These are phyloP conservation scores for Rhodotorula sphaerocarpa DNA, from an alignment of 768 basidiomycete genomes.

Conservation along the genomic window DNA sequence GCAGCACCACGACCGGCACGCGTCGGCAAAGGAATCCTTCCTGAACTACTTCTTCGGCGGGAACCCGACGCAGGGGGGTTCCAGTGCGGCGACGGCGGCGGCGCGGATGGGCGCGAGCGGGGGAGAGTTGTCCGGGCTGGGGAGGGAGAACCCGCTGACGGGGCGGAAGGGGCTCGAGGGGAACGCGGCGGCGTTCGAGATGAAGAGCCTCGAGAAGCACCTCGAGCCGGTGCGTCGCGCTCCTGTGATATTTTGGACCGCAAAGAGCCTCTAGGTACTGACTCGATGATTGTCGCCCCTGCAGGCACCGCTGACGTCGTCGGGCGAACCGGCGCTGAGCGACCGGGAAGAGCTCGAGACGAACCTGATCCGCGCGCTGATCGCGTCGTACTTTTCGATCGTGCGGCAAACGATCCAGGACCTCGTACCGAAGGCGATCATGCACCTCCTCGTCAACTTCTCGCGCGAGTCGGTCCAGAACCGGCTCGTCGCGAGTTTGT, in stretches of 20 bases:
- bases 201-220: constrained; percentile 96
- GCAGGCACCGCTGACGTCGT: constrained; percentile 51
- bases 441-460: constrained; percentile 89
- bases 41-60: constrained; percentile 97
- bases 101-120: background rate
- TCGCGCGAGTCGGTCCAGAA: constrained; percentile 97
- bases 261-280: background rate
- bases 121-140: background rate
- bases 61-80: constrained; percentile 1
- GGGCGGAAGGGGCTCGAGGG: constrained; percentile 53
- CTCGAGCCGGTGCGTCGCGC: constrained; percentile 77
- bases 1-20: constrained; percentile 4
- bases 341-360: constrained; percentile 94
- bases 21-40: constrained; percentile 71
- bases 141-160: constrained; percentile 42
- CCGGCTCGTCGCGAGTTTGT: constrained; percentile 82
- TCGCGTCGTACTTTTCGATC: constrained; percentile 90
- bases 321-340: constrained; percentile 57
- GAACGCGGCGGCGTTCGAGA: constrained; percentile 82
- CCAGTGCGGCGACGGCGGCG: background rate
- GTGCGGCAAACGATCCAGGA: constrained; percentile 95
- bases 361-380: constrained; percentile 82
- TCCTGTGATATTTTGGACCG: too few relatives aligned
- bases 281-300: background rate
- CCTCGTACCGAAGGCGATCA: constrained; percentile 92